Conservation (phyloP, 495 filamentous ascomycete genomes). For the Sordaria brevicollis region DNA sequence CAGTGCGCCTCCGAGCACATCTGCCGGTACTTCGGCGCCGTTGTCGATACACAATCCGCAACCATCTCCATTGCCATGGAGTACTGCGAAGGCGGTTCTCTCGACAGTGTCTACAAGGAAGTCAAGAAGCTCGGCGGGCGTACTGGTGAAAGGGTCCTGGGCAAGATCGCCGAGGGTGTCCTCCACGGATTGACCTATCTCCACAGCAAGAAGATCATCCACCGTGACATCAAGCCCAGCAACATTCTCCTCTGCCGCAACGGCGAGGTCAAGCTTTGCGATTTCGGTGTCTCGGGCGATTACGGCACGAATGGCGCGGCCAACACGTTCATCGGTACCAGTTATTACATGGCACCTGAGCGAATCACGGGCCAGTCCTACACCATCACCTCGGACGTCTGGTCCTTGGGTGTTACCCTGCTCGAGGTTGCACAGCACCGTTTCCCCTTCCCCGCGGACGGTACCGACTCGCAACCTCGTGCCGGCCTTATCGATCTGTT, state of each 20-base stretch:
- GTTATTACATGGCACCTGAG: conserved; percentile 98
- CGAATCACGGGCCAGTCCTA: conserved; percentile 95
- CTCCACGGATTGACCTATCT: conserved; percentile 91
- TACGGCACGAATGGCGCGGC: conserved; percentile 97
- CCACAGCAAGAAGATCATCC: conserved; percentile 94
- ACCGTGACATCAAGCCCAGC: conserved; percentile 97
- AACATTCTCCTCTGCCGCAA: conserved; percentile 91
- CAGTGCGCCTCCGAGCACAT: conserved; percentile 89
- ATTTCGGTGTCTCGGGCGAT: conserved; percentile 95
- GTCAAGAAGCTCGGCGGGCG: conserved; percentile 90
- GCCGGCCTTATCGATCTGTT: conserved; percentile 89
- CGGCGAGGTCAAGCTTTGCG: conserved; percentile 93
- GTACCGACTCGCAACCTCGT: conserved; percentile 75
- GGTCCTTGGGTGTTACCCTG: conserved; percentile 91
- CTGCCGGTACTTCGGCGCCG: conserved; percentile 93
- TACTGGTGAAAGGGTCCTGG: conserved; percentile 95
- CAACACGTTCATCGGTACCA: conserved; percentile 97
- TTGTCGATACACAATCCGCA: conserved; percentile 81
- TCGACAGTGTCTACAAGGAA: conserved; percentile 94
- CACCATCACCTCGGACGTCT: conserved; percentile 97
- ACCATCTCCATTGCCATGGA: conserved; percentile 99
- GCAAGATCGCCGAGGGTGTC: conserved; percentile 93
- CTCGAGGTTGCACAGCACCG: conserved; percentile 96
- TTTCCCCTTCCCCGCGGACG: conserved; percentile 95
- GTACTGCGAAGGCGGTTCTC: conserved; percentile 91